Evolutionary conservation across 2,329 filamentous ascomycete species (phyloP).

Genomic region (Diaporthe sp.): DNA sequence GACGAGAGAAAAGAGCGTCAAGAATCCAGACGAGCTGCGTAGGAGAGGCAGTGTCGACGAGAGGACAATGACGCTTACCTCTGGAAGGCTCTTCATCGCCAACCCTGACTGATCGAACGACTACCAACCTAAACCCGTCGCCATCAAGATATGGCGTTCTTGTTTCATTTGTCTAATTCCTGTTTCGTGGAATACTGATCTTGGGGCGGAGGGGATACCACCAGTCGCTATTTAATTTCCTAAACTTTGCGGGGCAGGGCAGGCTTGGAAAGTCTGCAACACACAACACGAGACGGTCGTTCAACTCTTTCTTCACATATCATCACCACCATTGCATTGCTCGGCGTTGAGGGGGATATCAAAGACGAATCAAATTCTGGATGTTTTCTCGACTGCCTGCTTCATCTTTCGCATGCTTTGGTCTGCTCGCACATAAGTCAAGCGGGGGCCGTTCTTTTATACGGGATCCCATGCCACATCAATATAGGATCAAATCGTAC

Average conservation of each 20-base stretch:
- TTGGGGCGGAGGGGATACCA: constrained; percentile 28
- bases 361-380: constrained; percentile 30
- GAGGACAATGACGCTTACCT: constrained; percentile 80
- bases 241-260: not conserved
- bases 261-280: constrained; percentile 19
- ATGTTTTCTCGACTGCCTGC: constrained; percentile 16
- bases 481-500: not conserved
- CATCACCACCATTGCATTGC: constrained; percentile 39
- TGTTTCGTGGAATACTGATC: constrained; percentile 8
- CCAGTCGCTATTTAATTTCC: constrained; percentile 29
- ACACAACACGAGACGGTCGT: constrained; percentile 31
- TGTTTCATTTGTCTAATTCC: constrained; percentile 31
- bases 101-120: constrained; percentile 75
- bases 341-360: constrained; percentile 38
- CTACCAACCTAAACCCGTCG: not conserved
- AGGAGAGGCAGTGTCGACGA: constrained; percentile 88
- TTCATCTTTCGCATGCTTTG: constrained; percentile 13
- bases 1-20: constrained; percentile 74
- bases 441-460: not conserved
- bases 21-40: constrained; percentile 78
- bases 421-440: not conserved
- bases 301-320: constrained; percentile 25
- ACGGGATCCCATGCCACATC: not conserved
- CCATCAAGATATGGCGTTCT: constrained; percentile 2
- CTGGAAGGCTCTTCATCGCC: constrained; percentile 83